Conservation (phyloP, 2,329 filamentous ascomycete species). For the Calonectria henricotiae region DNA sequence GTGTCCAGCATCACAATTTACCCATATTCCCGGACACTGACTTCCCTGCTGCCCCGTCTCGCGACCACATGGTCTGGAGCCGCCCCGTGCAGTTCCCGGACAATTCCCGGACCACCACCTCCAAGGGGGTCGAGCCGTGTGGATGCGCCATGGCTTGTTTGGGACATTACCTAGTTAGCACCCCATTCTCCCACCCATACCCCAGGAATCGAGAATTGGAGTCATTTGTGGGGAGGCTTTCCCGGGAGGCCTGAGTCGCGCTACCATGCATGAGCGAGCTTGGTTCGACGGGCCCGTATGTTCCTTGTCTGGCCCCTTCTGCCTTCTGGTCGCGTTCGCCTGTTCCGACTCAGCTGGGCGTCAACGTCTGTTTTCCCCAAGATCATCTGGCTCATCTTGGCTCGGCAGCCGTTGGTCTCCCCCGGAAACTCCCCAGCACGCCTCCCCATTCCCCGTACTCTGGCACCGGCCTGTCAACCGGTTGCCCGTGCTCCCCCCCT, state of each 20-base stretch:
- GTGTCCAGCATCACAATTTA: not conserved
- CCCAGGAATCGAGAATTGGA: constrained; percentile 29
- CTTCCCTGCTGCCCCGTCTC: not conserved
- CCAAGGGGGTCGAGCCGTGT: not conserved
- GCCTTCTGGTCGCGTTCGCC: constrained; percentile 2
- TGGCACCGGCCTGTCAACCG: constrained; percentile 4
- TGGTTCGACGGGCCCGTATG: constrained; percentile 19
- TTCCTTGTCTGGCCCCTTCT: constrained; percentile 10
- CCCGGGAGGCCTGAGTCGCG: constrained; percentile 25
- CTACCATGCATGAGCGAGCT: constrained; percentile 15
- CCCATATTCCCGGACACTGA: constrained; percentile 8
- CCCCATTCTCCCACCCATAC: constrained; percentile 22
- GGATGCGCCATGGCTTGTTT: constrained; percentile 7
- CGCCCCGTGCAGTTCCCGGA: constrained; percentile 1
- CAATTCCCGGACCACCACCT: constrained; percentile 9
- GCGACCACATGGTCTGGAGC: not conserved
- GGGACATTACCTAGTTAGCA: not conserved
- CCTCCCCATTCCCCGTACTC: constrained; percentile 24
- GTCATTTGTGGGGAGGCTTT: constrained; percentile 30
- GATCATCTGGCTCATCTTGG: constrained; percentile 14
- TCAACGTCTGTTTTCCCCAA: constrained; percentile 24
- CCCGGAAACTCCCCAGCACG: constrained; percentile 7
- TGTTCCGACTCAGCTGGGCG: constrained; percentile 16
- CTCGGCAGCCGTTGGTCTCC: constrained; percentile 18
- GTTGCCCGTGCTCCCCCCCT: constrained; percentile 5